A percentile compares a stretch with the other conserved stretches of the same genome.
These are phyloP conservation scores for Leccinum variicolor DNA, from an alignment of 768 basidiomycete species.

Conservation along the genomic window DNA sequence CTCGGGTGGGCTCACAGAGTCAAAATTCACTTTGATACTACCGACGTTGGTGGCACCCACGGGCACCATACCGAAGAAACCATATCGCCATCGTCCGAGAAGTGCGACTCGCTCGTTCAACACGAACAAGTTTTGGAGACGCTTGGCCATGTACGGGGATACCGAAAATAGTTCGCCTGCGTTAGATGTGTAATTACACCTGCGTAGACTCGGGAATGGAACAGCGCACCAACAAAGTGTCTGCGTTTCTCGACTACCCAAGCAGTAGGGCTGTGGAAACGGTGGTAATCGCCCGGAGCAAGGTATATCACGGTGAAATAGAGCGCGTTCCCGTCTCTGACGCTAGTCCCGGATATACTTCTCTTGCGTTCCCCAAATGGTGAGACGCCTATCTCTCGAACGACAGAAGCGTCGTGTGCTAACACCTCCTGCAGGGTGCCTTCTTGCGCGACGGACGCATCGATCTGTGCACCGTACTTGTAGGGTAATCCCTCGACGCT, in stretches of 20 bases:
- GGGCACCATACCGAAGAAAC: constrained; percentile 96
- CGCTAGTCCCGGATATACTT: constrained; percentile 43
- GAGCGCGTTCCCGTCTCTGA: constrained; percentile 76
- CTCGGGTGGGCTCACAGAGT: constrained; percentile 49
- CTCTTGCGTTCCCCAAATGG: constrained; percentile 30
- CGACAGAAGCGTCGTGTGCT: constrained; percentile 69
- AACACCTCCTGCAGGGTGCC: constrained; percentile 52
- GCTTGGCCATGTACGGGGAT: constrained; percentile 91
- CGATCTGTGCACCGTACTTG: constrained; percentile 67
- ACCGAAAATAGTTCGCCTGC: constrained; percentile 93
- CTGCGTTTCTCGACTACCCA: constrained; percentile 97
- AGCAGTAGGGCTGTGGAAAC: constrained; percentile 92
- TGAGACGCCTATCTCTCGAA: constrained; percentile 63
- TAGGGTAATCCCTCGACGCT: constrained; percentile 32
- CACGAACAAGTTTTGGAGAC: constrained; percentile 90
- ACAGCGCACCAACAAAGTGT: constrained; percentile 82
- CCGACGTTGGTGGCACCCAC: constrained; percentile 99
- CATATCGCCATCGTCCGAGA: constrained; percentile 90
- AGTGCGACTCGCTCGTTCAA: constrained; percentile 98
- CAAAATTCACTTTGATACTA: constrained; percentile 94
- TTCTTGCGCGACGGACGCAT: constrained; percentile 70
- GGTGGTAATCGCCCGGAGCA: constrained; percentile 97
- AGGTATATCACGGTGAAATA: constrained; percentile 97
- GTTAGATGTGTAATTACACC: neutral
- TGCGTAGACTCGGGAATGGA: neutral